These are phyloP conservation scores for Elaeis guineensis DNA, from an alignment of 176 grass and related monocot species.

Conservation along the genomic window DNA sequence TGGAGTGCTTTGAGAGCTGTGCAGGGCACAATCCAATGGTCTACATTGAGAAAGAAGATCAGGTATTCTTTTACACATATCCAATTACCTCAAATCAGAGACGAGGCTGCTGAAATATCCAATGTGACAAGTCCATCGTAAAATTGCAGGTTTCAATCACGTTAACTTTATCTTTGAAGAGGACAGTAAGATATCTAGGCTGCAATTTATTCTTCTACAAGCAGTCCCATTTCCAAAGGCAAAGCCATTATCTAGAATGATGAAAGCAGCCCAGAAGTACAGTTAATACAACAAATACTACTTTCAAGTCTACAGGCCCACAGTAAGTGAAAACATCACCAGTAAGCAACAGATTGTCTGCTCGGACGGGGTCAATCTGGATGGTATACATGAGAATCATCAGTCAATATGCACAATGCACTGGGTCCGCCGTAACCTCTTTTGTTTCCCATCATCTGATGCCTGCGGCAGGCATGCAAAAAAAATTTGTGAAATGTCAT, in stretches of 20 bases:
- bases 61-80: too few relatives aligned
- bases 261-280: not conserved
- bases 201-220: slow-evolving; percentile 4
- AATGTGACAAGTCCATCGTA: too few relatives aligned
- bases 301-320: too few relatives aligned
- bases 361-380: slow-evolving; percentile 17
- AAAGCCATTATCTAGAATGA: not conserved
- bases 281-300: too few relatives aligned
- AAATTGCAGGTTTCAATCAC: not conserved
- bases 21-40: too few relatives aligned
- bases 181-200: not conserved
- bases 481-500: not conserved
- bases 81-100: too few relatives aligned
- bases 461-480: slow-evolving; percentile 2
- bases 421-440: slow-evolving; percentile 2
- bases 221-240: not conserved
- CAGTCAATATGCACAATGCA: slow-evolving; percentile 47
- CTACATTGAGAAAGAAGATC: too few relatives aligned
- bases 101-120: too few relatives aligned
- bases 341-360: slow-evolving; percentile 8
- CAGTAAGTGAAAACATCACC: too few relatives aligned
- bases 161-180: not conserved
- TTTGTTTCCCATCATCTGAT: slow-evolving; percentile 35
- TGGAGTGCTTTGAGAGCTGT: too few relatives aligned
- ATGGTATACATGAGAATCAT: slow-evolving; percentile 17